A percentile compares a stretch with the other conserved stretches of the same genome.
Evolutionary conservation across 1,284 basidiomycete genomes (phyloP).

Genomic region (Leccinum pachyderme): DNA sequence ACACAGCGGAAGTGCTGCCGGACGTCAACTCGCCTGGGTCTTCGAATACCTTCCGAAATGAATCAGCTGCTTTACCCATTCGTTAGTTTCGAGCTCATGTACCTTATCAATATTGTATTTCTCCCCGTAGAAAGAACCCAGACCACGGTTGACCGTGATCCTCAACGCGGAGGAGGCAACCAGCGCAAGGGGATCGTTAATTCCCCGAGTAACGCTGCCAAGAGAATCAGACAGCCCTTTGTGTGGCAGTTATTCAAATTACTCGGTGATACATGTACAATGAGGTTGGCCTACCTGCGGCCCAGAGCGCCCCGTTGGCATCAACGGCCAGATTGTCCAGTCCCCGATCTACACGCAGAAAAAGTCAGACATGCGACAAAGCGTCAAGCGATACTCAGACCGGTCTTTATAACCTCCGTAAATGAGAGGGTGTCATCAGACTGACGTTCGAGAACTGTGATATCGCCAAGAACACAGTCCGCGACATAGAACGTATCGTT

Average conservation of each 20-base stretch:
- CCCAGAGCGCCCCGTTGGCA: constrained; percentile 55
- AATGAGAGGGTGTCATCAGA: constrained; percentile 53
- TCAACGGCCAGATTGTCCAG: constrained; percentile 61
- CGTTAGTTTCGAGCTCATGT: constrained; percentile 5
- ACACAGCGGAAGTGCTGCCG: constrained; percentile 52
- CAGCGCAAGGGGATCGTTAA: constrained; percentile 37
- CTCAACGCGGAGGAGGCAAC: constrained; percentile 50
- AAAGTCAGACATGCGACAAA: background rate
- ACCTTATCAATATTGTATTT: constrained; percentile 66
- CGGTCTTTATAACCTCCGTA: constrained; percentile 44
- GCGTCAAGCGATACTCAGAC: constrained; percentile 29
- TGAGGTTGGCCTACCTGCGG: constrained; percentile 42
- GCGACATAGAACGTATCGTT: constrained; percentile 59
- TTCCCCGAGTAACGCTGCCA: constrained; percentile 35
- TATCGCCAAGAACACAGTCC: constrained; percentile 38
- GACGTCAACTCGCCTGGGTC: constrained; percentile 56
- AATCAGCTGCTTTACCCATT: constrained; percentile 6
- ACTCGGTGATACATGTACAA: background rate
- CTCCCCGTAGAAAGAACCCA: constrained; percentile 56
- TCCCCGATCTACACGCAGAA: constrained; percentile 37
- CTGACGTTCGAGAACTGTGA: constrained; percentile 55
- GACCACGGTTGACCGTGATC: constrained; percentile 52
- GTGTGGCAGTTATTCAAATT: background rate
- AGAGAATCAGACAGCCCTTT: constrained; percentile 33
- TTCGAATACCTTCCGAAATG: constrained; percentile 51